Percentiles rank a stretch among this genome's conserved stretches.
Conservation (phyloP, 2,329 filamentous ascomycete species). For the Fusarium kyushuense region DNA sequence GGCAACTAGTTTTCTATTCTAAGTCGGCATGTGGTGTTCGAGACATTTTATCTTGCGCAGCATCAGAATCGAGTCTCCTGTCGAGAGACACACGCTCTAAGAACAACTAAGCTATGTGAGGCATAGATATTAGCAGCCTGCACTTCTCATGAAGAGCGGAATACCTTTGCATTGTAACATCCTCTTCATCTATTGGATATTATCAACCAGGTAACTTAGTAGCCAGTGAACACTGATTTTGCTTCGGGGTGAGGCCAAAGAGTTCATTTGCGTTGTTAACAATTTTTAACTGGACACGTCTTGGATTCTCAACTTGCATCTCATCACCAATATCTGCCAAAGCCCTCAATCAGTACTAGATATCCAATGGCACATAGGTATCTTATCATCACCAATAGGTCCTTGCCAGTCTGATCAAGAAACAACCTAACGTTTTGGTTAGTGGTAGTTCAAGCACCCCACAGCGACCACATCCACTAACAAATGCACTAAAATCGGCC, state of each 20-base stretch:
- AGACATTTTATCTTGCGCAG: neutral
- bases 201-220: no score
- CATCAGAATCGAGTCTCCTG: neutral
- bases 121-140: no score
- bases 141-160: neutral
- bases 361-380: no score
- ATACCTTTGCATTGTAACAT: no score
- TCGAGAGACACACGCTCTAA: neutral
- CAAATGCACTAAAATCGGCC: constrained; percentile 22
- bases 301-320: neutral
- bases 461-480: constrained; percentile 30
- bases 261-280: neutral
- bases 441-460: constrained; percentile 34
- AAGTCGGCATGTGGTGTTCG: neutral
- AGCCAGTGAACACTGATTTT: neutral
- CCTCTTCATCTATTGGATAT: no score
- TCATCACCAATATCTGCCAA: neutral
- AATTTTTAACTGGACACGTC: no score
- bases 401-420: constrained; percentile 13
- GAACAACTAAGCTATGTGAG: neutral
- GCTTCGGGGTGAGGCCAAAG: neutral
- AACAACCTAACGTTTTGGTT: constrained; percentile 17
- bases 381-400: neutral
- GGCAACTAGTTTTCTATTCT: no score
- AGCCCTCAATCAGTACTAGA: no score